Evolutionary conservation across 2,329 filamentous ascomycete species (phyloP), one percentile per base, ranked within the genome.

Genomic region (Cytospora piceae): DNA sequence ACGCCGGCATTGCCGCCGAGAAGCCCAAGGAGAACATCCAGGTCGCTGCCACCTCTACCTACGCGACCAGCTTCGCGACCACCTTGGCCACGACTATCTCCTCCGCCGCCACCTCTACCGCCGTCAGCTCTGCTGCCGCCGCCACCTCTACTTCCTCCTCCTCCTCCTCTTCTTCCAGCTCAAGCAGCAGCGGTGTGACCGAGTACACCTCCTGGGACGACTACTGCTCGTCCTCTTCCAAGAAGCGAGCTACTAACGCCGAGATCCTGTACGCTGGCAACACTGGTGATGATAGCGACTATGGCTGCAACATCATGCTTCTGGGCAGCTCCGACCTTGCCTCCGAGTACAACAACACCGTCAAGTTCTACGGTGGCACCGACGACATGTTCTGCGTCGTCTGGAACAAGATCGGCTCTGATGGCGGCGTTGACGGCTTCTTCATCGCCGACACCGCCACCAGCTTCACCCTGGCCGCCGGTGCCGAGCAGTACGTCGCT

Each of bases 71-170:
- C 55, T 58, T 69, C 12, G 59, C 61, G 27, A 29, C 66, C 8
- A 32, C 68, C 22, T 42, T 68, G 3, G 29, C 66, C 31, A 52
- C 67, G 29, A 32, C 49, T 29, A n/a, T 64, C 20, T 61, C 61
- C 31, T 53, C 62, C n/a, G 63, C 70, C 24, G 51, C 61, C 54
- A 34, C 57, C 63, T 29, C 62, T 64, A 69, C 67, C 27, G 64
- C 56, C n/a, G 57, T 27, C 53, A 46, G 42, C 20, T 34, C 53
- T 17, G 52, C 57, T 15, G 14, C 56, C 24, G 57, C 63, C 17
- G 29, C 69, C 32, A 61, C 77, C 71, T 77, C 77, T 73, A 92
- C 93, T 83, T 87, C 89, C 77, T 92, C 92, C 84, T 92, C 92
- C 78, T 89, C 89, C 74, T 92, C 90, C 83, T 37, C 34, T 37